phyloP scores from a whole-genome alignment of 306 rosid genomes.

The Casuarina glauca region DNA sequence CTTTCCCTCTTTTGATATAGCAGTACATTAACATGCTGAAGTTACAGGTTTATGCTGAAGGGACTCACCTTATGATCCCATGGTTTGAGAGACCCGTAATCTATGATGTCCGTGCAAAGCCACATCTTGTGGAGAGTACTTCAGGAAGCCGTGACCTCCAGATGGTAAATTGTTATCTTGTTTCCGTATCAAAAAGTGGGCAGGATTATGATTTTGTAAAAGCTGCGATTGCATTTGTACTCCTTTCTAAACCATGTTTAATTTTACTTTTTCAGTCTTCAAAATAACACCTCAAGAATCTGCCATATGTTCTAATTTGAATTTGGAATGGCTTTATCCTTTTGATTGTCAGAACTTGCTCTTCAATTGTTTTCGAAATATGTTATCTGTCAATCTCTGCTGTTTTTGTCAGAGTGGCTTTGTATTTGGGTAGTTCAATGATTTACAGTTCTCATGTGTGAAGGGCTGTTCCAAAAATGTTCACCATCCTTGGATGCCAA shows the following conservation, averaged over 20 bases:
- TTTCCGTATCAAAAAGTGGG: not conserved
- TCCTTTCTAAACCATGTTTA: not conserved
- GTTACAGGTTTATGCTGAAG: slow-evolving; percentile 91
- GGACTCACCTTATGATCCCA: slow-evolving; percentile 75
- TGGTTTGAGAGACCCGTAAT: slow-evolving; percentile 92
- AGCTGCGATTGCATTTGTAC: not conserved
- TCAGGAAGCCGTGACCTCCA: slow-evolving; percentile 89
- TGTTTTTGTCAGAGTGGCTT: not conserved
- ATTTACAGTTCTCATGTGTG: not conserved
- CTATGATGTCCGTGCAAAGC: slow-evolving; percentile 83
- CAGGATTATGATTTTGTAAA: not conserved
- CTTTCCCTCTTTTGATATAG: not conserved
- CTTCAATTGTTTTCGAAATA: not conserved
- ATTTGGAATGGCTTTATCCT: not conserved
- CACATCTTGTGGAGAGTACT: slow-evolving; percentile 65
- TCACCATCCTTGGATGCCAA: too few relatives aligned
- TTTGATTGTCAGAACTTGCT: not conserved
- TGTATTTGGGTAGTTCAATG: not conserved
- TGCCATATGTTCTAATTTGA: not conserved
- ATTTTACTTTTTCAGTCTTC: not conserved
- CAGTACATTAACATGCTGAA: slow-evolving; percentile 9
- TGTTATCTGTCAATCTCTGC: too few relatives aligned
- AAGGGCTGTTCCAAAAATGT: not conserved
- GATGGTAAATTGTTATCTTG: slow-evolving; percentile 46
- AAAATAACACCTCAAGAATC: not conserved